phyloP scores from a whole-genome alignment of 2,329 filamentous ascomycete genomes.

The Ustilaginoidea virens region DNA sequence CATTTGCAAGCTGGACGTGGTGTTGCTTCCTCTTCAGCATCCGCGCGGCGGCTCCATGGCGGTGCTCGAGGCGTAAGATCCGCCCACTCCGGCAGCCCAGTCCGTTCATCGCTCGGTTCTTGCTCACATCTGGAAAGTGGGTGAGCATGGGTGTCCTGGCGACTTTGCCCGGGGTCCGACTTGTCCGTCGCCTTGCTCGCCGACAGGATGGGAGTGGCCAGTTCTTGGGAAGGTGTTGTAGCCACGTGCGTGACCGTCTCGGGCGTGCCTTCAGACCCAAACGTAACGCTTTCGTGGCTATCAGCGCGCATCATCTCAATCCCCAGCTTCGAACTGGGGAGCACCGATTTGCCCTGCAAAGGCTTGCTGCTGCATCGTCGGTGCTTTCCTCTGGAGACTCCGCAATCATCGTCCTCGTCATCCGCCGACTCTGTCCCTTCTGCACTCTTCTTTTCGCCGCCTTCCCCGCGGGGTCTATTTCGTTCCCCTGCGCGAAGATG shows the following conservation, averaged over 20 bases:
- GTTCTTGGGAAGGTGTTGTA: constrained; percentile 31
- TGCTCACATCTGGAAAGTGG: not conserved
- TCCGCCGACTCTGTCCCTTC: constrained; percentile 79
- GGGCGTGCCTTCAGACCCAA: constrained; percentile 32
- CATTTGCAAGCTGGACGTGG: constrained; percentile 19
- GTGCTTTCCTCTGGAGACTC: constrained; percentile 31
- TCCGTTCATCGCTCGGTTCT: not conserved
- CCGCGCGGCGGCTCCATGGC: constrained; percentile 3
- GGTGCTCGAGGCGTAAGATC: constrained; percentile 21
- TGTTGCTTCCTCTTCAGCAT: constrained; percentile 22
- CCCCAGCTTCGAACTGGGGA: constrained; percentile 75
- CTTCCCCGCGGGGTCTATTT: constrained; percentile 58
- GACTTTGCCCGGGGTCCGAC: too few relatives aligned
- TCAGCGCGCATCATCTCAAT: constrained; percentile 98
- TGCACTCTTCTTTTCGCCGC: constrained; percentile 53
- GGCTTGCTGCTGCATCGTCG: constrained; percentile 26
- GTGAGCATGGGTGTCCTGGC: constrained; percentile 6
- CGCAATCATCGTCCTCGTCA: constrained; percentile 87
- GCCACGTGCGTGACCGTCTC: constrained; percentile 36
- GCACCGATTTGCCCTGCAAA: constrained; percentile 30
- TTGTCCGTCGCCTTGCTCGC: constrained; percentile 1
- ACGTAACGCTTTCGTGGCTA: constrained; percentile 66
- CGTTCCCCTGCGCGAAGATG: constrained; percentile 53
- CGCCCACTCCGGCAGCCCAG: not conserved
- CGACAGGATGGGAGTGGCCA: constrained; percentile 15